Percentiles rank a stretch among this genome's conserved stretches.
These are phyloP conservation scores for Ilyonectria robusta DNA, from an alignment of 2,329 filamentous ascomycete species.

Conservation along the genomic window DNA sequence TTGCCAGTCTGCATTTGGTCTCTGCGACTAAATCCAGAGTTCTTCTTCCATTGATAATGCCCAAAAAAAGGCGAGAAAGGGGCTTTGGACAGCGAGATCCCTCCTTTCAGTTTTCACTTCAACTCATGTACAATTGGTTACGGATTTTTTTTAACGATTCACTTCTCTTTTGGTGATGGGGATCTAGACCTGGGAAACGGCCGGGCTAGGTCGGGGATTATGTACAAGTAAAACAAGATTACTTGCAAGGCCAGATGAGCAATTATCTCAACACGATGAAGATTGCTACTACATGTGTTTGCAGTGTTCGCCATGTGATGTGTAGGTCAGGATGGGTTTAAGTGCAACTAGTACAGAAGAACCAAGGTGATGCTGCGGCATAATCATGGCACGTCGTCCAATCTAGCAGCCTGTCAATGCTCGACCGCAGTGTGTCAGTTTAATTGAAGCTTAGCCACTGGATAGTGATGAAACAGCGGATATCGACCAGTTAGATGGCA, in stretches of 20 bases:
- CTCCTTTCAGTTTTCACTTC: slow-evolving; percentile 37
- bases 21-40: slow-evolving; percentile 46
- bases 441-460: slow-evolving; percentile 2
- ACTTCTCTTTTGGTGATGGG: slow-evolving; percentile 28
- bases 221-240: slow-evolving; percentile 19
- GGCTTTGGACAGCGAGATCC: neutral
- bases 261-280: slow-evolving; percentile 21
- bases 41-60: neutral
- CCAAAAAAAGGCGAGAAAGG: neutral
- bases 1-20: slow-evolving; percentile 55
- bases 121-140: slow-evolving; percentile 42
- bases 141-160: slow-evolving; percentile 29
- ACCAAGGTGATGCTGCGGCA: slow-evolving; percentile 3
- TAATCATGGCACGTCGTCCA: slow-evolving; percentile 4
- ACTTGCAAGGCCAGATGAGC: slow-evolving; percentile 21
- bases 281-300: slow-evolving; percentile 1
- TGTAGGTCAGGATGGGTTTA: neutral
- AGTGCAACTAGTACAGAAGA: neutral
- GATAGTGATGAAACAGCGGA: neutral
- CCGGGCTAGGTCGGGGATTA: slow-evolving; percentile 22
- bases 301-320: neutral
- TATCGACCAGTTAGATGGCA: neutral
- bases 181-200: slow-evolving; percentile 30
- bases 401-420: neutral
- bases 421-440: neutral